Conservation (phyloP, 192 early-diverging fungal species). For the Gaertneriomyces sp. region DNA sequence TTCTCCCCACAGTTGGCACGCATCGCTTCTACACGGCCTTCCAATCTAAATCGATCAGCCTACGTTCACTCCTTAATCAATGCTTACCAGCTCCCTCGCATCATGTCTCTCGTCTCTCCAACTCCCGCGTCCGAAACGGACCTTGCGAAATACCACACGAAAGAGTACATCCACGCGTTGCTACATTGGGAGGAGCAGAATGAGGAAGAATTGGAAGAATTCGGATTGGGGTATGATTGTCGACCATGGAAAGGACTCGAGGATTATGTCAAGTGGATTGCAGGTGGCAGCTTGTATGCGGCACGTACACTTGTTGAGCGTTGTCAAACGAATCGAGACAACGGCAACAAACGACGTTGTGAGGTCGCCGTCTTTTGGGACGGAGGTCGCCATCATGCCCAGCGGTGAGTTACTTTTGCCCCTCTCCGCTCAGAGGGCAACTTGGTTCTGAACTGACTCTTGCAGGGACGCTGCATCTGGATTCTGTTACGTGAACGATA, state of each 20-base stretch:
- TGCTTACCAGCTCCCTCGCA: conserved; percentile 9
- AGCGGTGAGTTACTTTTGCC: background rate
- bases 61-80: conserved; percentile 31
- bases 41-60: conserved; percentile 24
- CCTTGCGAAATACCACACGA: conserved; percentile 24
- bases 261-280: conserved; percentile 17
- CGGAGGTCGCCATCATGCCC: conserved; percentile 67
- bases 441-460: conserved; percentile 28
- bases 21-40: conserved; percentile 17
- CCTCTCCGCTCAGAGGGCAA: background rate
- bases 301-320: conserved; percentile 56
- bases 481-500: conserved; percentile 95
- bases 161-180: conserved; percentile 17
- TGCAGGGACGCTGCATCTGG: conserved; percentile 84
- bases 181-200: conserved; percentile 8
- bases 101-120: conserved; percentile 25
- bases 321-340: too few species aligned
- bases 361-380: conserved; percentile 86
- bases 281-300: conserved; percentile 40
- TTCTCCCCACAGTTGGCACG: background rate
- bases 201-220: conserved; percentile 22
- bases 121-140: conserved; percentile 13
- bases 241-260: conserved; percentile 28
- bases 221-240: conserved; percentile 37
- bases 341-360: conserved; percentile 35